Evolutionary conservation across 78 protist genomes (phyloP), one percentile per base, ranked within the genome.

Genomic region (Dictyostelium purpureum): DNA sequence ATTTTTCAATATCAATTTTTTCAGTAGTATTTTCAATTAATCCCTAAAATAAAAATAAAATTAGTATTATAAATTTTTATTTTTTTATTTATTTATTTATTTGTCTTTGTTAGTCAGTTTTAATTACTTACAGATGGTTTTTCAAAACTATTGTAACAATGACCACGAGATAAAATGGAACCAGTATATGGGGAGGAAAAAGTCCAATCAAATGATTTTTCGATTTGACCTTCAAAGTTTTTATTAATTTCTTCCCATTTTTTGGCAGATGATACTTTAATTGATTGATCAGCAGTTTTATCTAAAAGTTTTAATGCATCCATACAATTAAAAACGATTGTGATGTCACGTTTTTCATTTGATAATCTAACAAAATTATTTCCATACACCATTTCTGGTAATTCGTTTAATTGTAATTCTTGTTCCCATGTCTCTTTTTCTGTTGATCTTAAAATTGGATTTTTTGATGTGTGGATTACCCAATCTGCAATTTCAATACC

Each of bases 321-420:
- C 37, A 59, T 6, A 24, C 95, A 81, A 52, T 83, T 83, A 82
- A 89, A 89, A 37, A 59, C 61, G 19, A 94, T 67, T 5, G 63
- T 4, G 18, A 94, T 21, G 19, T 74, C 78, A 47, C 71, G 59
- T 45, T 75, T 54, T 10, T 31, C 43, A 26, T 85, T 78, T 11
- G 74, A 19, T 0, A 93, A 18, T 45, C 85, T 54, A 19, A 93
- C 54, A 56, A n/a, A 70, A 42, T 93, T 93, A 24, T 76, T 57
- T 19, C 92, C 96, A 77, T 85, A 93, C 6, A 93, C 77, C 96
- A 93, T 93, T 79, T 93, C 96, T 49, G 96, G 96, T 73, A 87
- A 49, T 12, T 38, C 57, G 45, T 89, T 89, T 28, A 80, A 26
- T 57, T 6, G 12, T 18, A 89, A 69, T 9, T 74, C 79, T 40